Percentiles rank a stretch among this genome's conserved stretches.
These are phyloP conservation scores for Aspergillus felis DNA, from an alignment of 2,329 filamentous ascomycete species.

Conservation along the genomic window DNA sequence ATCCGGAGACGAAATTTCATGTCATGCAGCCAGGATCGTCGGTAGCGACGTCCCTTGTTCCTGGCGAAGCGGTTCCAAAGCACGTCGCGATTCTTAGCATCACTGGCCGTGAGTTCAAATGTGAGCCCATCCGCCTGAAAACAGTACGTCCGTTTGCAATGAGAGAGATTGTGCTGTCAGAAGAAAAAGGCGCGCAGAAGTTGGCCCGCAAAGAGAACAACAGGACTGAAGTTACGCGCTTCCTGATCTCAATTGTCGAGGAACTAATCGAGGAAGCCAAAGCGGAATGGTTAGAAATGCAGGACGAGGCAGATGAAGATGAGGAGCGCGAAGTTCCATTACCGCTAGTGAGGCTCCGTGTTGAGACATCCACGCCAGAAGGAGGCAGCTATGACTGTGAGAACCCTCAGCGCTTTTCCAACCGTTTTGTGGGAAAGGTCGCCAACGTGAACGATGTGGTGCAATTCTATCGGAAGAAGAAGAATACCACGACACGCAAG, in stretches of 20 bases:
- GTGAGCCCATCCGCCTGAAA: conserved; percentile 78
- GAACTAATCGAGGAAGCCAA: conserved; percentile 84
- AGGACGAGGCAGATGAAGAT: conserved; percentile 58
- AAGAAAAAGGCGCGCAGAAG: conserved; percentile 71
- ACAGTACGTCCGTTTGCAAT: conserved; percentile 89
- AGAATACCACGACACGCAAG: conserved; percentile 47
- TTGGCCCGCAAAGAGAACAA: conserved; percentile 81
- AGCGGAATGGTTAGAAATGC: conserved; percentile 73
- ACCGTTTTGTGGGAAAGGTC: conserved; percentile 82
- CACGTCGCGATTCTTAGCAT: conserved; percentile 83
- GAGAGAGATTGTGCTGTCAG: conserved; percentile 71
- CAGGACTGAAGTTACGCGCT: conserved; percentile 70
- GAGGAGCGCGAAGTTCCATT: conserved; percentile 63
- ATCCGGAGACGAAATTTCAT: conserved; percentile 84
- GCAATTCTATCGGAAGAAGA: conserved; percentile 87
- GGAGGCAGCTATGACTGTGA: conserved; percentile 85
- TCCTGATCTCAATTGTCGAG: conserved; percentile 73
- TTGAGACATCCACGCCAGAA: conserved; percentile 82
- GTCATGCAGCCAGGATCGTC: conserved; percentile 98
- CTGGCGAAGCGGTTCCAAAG: conserved; percentile 85
- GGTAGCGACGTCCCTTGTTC: conserved; percentile 85
- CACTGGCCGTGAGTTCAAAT: conserved; percentile 74
- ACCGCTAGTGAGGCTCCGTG: conserved; percentile 82
- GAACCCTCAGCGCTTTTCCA: conserved; percentile 94
- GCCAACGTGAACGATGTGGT: conserved; percentile 94